Conservation (phyloP, 2,329 filamentous ascomycete genomes). For the Aspergillus pseudonomiae region DNA sequence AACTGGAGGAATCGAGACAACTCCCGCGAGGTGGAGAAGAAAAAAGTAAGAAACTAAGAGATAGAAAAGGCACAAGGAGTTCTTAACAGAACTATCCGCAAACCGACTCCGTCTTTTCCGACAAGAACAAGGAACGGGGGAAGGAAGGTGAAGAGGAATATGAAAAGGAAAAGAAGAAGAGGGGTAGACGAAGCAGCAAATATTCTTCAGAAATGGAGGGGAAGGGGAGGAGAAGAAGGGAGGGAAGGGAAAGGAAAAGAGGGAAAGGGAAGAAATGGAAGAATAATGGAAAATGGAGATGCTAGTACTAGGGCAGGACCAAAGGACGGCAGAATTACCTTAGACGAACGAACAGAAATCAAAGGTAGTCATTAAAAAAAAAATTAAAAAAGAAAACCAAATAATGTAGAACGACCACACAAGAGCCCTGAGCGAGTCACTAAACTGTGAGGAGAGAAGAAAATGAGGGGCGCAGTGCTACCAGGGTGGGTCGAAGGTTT, state of each 20-base stretch:
- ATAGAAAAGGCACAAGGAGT: slow-evolving; percentile 23
- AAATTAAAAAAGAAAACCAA: slow-evolving; percentile 4
- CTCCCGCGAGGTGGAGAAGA: slow-evolving; percentile 27
- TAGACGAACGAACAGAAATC: slow-evolving; percentile 28
- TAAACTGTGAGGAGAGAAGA: slow-evolving; percentile 10
- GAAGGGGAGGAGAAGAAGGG: slow-evolving; percentile 20
- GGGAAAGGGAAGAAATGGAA: slow-evolving; percentile 19
- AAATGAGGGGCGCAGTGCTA: slow-evolving; percentile 23
- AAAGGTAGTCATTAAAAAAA: slow-evolving; percentile 8
- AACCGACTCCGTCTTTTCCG: slow-evolving; percentile 35
- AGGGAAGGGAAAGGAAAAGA: slow-evolving; percentile 20
- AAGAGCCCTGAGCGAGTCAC: slow-evolving; percentile 5
- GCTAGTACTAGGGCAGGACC: slow-evolving; percentile 27
- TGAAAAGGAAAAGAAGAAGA: slow-evolving; percentile 21
- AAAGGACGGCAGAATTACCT: slow-evolving; percentile 21
- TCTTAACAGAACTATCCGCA: slow-evolving; percentile 30
- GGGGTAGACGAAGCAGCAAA: slow-evolving; percentile 23
- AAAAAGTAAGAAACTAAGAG: slow-evolving; percentile 24
- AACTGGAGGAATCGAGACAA: slow-evolving; percentile 30
- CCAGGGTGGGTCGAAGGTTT: slow-evolving; percentile 26
- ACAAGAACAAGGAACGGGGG: slow-evolving; percentile 29
- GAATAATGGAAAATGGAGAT: slow-evolving; percentile 22
- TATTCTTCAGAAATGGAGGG: slow-evolving; percentile 24
- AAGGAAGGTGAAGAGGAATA: slow-evolving; percentile 22
- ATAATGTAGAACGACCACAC: slow-evolving; percentile 7